Base-by-base conservation (phyloP, 768 basidiomycete species). In the Lentinula sp. region DNA sequence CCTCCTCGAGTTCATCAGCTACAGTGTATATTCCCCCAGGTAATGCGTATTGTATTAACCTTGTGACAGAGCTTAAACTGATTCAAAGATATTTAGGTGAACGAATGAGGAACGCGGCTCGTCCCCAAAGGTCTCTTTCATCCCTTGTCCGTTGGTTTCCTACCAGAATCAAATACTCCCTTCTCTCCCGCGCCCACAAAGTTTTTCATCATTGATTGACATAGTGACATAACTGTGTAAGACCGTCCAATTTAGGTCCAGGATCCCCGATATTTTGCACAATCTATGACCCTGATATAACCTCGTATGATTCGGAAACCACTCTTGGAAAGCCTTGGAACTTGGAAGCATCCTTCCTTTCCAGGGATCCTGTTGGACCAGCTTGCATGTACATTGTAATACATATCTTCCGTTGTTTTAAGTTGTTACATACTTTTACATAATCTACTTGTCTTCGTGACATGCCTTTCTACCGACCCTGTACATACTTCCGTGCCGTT, bases 61-160 rank as follows among this genome's bases (percentile, higher is more conserved):
- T n/a, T 48, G 6, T 5, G 8, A n/a, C 1, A 42, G 9, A 33
- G 43, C 4, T 28, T 9, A 6, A 43, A 20, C 32, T 32, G 43
- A 46, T 33, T 32, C 6, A 13, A 51, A 13, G 35, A 16, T 46
- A 9, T 2, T 16, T 16, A 58, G 39, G 7, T 43, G 23, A 39
- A 16, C 57, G 6, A 43, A 23, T 8, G 39, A 35, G n/a, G 16
- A 18, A 20, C 4, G 37, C 20, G 3, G 13, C 15, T 16, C 59
- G 23, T 7, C 20, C 59, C n/a, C 32, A 59, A 59, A 23, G 20
- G 12, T 32, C 15, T 32, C 15, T 59, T 20, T 15, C 58, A n/a
- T 60, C 50, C 35, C 23, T 41, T 15, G 12, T 60, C 18, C 59
- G 59, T 37, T 60, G 59, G 59, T 39, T 60, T n/a, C 59, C 59